Conservation (phyloP, 2,329 filamentous ascomycete species). For the Nigrospora osmanthi region DNA sequence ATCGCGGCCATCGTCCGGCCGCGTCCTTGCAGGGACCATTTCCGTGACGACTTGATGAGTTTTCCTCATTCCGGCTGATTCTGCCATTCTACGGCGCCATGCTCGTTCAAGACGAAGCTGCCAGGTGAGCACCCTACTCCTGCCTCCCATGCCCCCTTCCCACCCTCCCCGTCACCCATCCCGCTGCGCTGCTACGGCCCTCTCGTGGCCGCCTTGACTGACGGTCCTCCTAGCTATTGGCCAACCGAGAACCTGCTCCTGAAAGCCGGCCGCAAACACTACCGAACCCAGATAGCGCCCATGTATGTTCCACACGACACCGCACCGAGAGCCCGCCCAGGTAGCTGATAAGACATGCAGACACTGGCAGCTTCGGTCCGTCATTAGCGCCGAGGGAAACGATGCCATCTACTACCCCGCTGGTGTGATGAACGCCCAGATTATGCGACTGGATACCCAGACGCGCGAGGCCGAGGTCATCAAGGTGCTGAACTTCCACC, state of each 20-base stretch:
- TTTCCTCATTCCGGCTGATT: background rate
- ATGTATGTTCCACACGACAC: slow-evolving; percentile 38
- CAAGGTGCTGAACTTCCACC: slow-evolving; percentile 61
- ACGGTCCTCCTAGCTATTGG: slow-evolving; percentile 41
- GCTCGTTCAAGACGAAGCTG: slow-evolving; percentile 8
- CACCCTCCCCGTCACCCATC: no score
- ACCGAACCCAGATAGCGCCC: slow-evolving; percentile 57
- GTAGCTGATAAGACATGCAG: slow-evolving; percentile 29
- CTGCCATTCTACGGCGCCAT: slow-evolving; percentile 1
- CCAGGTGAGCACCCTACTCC: slow-evolving; percentile 30
- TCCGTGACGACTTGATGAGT: background rate
- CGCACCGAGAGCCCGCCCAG: background rate
- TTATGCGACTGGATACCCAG: slow-evolving; percentile 62
- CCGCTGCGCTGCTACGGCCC: no score
- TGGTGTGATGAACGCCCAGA: slow-evolving; percentile 54
- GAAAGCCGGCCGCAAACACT: slow-evolving; percentile 55
- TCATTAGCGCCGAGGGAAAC: slow-evolving; percentile 73
- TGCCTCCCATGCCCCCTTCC: background rate
- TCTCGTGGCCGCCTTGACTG: slow-evolving; percentile 6
- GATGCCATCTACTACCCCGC: slow-evolving; percentile 81
- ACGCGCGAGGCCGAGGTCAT: slow-evolving; percentile 66
- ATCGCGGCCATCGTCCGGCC: no score
- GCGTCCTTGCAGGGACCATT: no score
- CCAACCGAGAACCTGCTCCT: slow-evolving; percentile 60
- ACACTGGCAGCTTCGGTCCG: slow-evolving; percentile 83